A percentile compares a stretch with the other conserved stretches of the same genome.
Evolutionary conservation across 495 filamentous ascomycete species (phyloP).

Genomic region (Hyphodiscus hymeniophilus): DNA sequence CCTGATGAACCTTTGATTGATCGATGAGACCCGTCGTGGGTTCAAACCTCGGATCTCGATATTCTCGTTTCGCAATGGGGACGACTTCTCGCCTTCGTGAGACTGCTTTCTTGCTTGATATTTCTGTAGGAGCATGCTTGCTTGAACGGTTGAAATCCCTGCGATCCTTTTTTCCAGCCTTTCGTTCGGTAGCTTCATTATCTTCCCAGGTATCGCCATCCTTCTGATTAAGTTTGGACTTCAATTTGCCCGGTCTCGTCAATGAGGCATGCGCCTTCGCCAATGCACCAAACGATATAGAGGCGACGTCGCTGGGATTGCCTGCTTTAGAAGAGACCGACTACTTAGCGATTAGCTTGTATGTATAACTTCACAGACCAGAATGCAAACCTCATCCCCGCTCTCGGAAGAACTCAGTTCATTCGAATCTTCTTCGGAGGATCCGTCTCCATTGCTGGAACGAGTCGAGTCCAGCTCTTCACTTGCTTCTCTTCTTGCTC

Average conservation of each 20-base stretch:
- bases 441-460: conserved; percentile 19
- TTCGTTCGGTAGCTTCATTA: conserved; percentile 31
- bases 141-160: conserved; percentile 45
- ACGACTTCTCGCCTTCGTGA: conserved; percentile 70
- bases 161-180: conserved; percentile 28
- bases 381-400: conserved; percentile 5
- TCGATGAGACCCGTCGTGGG: conserved; percentile 38
- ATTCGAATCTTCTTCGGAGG: conserved; percentile 14
- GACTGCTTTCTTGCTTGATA: conserved; percentile 75
- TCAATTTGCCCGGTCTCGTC: conserved; percentile 21
- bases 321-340: conserved; percentile 18
- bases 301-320: conserved; percentile 31
- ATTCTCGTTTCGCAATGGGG: conserved; percentile 38
- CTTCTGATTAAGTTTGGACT: conserved; percentile 7
- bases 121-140: conserved; percentile 82
- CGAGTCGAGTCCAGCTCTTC: conserved; percentile 42
- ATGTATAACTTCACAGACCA: not conserved
- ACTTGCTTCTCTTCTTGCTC: conserved; percentile 43
- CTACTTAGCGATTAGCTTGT: conserved; percentile 1
- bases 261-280: conserved; percentile 74
- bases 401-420: not conserved
- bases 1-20: conserved; percentile 47
- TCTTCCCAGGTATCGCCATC: conserved; percentile 21
- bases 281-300: conserved; percentile 79
- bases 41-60: conserved; percentile 87